Evolutionary conservation across 1,284 basidiomycete species (phyloP), one percentile per base, ranked within the genome.

Genomic region (Melampsora abietis-canadensis): DNA sequence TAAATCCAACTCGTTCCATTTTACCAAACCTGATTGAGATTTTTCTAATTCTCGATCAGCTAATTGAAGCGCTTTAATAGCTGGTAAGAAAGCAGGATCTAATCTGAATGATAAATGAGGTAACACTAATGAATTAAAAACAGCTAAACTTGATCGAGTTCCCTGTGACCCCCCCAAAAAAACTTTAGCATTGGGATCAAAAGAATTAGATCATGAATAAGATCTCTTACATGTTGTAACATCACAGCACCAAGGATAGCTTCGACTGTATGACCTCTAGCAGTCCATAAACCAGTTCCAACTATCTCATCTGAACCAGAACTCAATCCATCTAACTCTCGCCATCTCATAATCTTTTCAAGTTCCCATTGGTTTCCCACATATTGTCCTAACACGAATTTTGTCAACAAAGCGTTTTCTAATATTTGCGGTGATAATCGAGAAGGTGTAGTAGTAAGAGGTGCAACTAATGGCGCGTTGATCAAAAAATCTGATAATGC

Each of bases 271-370:
- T 74, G 70, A 27, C 70, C 70, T 61, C 70, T 54, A 21, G 70
- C 70, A 15, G 62, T 74, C 70, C 70, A 74, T 5, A 74, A 40
- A 14, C 70, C 70, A 31, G 70, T 74, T 0, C 63, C 63, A 19
- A 57, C 27, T 0, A 60, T 31, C 15, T 19, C 6, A 63, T 40
- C 51, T 7, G 57, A 17, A 7, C 34, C 19, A 0, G 59, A 14
- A 31, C 5, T 21, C 48, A 24, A 14, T 31, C 21, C 69, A 21
- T 66, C 34, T 44, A 74, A 44, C 61, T 74, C 70, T 66, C 70
- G 44, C 70, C 70, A 74, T 31, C 70, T 62, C 70, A 74, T 74
- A 24, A 74, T 61, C 44, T 74, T 74, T 66, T 74, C 70, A 7
- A 74, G 44, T 66, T 74, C 70, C 70, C 70, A 74, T 31, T 74